Percentiles rank a stretch among this genome's conserved stretches.
Conservation (phyloP, 2,329 filamentous ascomycete genomes). For the Cladophialophora immunda region DNA sequence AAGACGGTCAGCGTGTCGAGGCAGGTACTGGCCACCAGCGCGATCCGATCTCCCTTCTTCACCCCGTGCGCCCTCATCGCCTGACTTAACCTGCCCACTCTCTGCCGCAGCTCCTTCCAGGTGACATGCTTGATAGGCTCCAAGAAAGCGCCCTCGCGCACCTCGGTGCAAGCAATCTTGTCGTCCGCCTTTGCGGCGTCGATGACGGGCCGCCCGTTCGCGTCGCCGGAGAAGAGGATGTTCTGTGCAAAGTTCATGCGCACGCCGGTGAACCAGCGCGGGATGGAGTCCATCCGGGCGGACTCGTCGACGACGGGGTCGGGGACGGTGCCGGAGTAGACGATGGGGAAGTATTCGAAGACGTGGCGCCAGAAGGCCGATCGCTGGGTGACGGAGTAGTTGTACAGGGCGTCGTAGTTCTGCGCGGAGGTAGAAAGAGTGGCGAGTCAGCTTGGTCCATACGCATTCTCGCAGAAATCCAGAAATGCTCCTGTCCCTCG, state of each 20-base stretch:
- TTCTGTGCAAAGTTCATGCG: conserved; percentile 83
- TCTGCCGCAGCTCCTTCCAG: conserved; percentile 71
- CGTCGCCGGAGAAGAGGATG: conserved; percentile 64
- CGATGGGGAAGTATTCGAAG: conserved; percentile 67
- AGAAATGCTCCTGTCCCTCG: not conserved
- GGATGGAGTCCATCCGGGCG: conserved; percentile 73
- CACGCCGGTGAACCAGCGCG: conserved; percentile 79
- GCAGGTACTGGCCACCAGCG: conserved; percentile 77
- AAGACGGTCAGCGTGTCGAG: conserved; percentile 77
- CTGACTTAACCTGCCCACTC: conserved; percentile 67
- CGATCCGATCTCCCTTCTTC: conserved; percentile 75
- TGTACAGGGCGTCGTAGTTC: conserved; percentile 74
- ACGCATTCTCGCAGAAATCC: not conserved
- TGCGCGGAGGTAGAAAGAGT: conserved; percentile 44
- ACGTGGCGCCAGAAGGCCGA: conserved; percentile 71
- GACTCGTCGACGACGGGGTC: conserved; percentile 72
- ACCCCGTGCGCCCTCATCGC: conserved; percentile 74
- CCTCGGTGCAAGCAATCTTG: conserved; percentile 75
- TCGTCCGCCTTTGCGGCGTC: conserved; percentile 71
- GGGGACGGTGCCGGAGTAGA: conserved; percentile 65
- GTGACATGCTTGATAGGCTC: conserved; percentile 61
- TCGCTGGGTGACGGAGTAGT: conserved; percentile 71
- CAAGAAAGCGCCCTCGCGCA: conserved; percentile 51
- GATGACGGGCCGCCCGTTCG: conserved; percentile 52
- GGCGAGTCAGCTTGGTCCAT: not conserved